These are phyloP conservation scores for Marasmius sp. DNA, from an alignment of 1,284 basidiomycete genomes.

Conservation along the genomic window DNA sequence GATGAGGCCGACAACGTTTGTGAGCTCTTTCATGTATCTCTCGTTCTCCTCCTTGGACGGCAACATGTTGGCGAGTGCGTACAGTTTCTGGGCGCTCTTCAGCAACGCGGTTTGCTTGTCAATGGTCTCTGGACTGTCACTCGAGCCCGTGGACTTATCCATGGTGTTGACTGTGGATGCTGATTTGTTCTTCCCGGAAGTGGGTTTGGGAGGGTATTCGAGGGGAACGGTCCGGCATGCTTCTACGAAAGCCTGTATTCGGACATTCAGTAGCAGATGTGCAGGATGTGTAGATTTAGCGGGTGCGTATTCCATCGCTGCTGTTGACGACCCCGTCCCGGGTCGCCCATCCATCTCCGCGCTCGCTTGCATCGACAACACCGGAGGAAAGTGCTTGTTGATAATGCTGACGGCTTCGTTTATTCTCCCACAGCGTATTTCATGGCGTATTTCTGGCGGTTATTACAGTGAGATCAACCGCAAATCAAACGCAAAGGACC, in stretches of 20 bases:
- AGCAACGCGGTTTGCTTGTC: conserved; percentile 47
- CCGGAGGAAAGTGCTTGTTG: conserved; percentile 67
- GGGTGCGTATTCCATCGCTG: conserved; percentile 38
- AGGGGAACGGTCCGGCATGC: conserved; percentile 72
- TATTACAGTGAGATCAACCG: neutral
- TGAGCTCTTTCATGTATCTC: conserved; percentile 67
- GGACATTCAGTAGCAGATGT: conserved; percentile 79
- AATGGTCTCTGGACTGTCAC: conserved; percentile 26
- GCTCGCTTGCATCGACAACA: conserved; percentile 25
- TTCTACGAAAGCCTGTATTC: conserved; percentile 83
- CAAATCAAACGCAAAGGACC: conserved; percentile 19
- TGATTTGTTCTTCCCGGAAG: conserved; percentile 6
- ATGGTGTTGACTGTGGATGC: conserved; percentile 5
- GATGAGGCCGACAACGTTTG: conserved; percentile 71
- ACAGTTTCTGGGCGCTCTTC: conserved; percentile 60
- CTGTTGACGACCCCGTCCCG: conserved; percentile 11
- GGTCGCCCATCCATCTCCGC: neutral
- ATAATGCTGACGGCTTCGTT: conserved; percentile 67
- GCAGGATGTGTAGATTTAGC: conserved; percentile 65
- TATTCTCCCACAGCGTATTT: conserved; percentile 70
- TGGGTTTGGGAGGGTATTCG: conserved; percentile 33
- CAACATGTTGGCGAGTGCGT: conserved; percentile 54
- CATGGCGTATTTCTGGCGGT: conserved; percentile 57
- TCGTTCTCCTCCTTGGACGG: conserved; percentile 50
- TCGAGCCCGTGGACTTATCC: too few species aligned